Evolutionary conservation across 192 early-diverging fungal species (phyloP), one percentile per base, ranked within the genome.

Genomic region (Globomyces pollinis-pini): DNA sequence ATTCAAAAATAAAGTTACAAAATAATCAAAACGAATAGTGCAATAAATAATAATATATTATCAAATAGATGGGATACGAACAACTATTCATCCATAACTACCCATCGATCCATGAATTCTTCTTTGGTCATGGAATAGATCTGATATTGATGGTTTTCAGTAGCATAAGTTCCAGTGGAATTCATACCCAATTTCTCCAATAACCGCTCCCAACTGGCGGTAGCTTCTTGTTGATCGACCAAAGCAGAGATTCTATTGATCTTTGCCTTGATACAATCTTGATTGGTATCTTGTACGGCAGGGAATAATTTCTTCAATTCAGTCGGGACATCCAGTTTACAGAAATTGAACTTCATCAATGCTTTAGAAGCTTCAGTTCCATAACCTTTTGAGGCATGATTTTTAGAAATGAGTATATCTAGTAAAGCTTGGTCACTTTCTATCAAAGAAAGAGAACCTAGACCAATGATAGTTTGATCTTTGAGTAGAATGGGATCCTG

Each of bases 1-100:
- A n/a, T n/a, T n/a, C n/a, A n/a, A n/a, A n/a, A n/a, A n/a, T n/a
- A n/a, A n/a, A n/a, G n/a, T n/a, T n/a, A n/a, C n/a, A n/a, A n/a
- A n/a, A n/a, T n/a, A n/a, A n/a, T n/a, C 38, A 39, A 39, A 39
- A n/a, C n/a, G n/a, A n/a, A n/a, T n/a, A n/a, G n/a, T n/a, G n/a
- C n/a, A n/a, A n/a, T n/a, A n/a, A 26, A 26, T 47, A 47, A 47
- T 47, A 47, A 47, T 47, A 28, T 47, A 47, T 47, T 47, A n/a
- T n/a, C n/a, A n/a, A n/a, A n/a, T n/a, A n/a, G n/a, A n/a, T n/a
- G n/a, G n/a, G n/a, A n/a, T n/a, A n/a, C n/a, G n/a, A n/a, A n/a
- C n/a, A n/a, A n/a, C 44, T 47, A 47, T 47, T 47, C 44, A 15
- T 47, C 44, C 44, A 47, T 47, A 21, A 26, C 23, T 28, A 47